phyloP scores from a whole-genome alignment of 306 rosid species.

The Argentina anserina region DNA sequence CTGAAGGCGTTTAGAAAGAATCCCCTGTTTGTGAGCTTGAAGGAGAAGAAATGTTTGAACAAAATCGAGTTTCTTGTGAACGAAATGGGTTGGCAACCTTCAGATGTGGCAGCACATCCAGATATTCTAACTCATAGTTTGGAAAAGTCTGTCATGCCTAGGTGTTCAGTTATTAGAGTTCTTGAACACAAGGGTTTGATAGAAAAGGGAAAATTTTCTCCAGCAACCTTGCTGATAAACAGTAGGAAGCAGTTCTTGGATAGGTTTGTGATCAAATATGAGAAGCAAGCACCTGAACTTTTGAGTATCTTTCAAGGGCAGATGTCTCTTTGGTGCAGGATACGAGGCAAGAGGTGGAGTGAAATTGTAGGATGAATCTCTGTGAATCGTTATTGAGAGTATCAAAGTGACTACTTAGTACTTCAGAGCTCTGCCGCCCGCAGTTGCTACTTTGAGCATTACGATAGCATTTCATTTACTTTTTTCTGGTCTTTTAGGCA shows the following conservation, averaged over 20 bases:
- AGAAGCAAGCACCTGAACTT: slow-evolving; percentile 6
- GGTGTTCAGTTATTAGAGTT: slow-evolving; percentile 35
- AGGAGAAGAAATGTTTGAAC: slow-evolving; percentile 17
- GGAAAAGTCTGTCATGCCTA: slow-evolving; percentile 36
- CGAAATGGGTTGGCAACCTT: slow-evolving; percentile 20
- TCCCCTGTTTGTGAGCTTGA: slow-evolving; percentile 21
- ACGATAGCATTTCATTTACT: not conserved
- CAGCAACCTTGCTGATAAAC: not conserved
- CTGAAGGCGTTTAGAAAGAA: slow-evolving; percentile 23
- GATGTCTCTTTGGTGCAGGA: not conserved
- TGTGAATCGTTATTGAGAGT: not conserved
- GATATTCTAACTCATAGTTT: slow-evolving; percentile 11
- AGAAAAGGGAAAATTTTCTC: not conserved
- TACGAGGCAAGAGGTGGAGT: not conserved
- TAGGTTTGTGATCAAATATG: not conserved
- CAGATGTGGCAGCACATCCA: slow-evolving; percentile 22
- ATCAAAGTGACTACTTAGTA: not conserved
- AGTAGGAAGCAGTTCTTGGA: not conserved
- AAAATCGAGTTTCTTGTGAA: slow-evolving; percentile 25
- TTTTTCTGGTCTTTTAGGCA: not conserved
- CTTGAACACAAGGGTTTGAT: slow-evolving; percentile 24
- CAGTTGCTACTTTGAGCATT: not conserved
- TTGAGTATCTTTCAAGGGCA: not conserved
- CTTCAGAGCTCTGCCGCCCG: not conserved
- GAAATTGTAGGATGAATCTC: not conserved